These are phyloP conservation scores for Parafenestella ontariensis DNA, from an alignment of 2,329 filamentous ascomycete species.

Conservation along the genomic window DNA sequence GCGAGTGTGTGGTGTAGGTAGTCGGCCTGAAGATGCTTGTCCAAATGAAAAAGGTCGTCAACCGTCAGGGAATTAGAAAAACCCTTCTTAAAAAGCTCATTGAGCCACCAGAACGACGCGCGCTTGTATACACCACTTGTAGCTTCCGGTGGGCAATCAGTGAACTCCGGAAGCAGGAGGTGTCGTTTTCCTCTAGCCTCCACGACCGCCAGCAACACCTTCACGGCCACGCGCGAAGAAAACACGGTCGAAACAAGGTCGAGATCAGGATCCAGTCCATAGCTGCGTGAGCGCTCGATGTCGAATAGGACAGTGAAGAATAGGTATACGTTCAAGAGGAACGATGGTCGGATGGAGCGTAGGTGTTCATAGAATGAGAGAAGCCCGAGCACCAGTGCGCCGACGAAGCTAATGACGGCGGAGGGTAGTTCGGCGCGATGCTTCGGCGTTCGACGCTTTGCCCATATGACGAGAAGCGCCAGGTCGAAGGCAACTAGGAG, in stretches of 20 bases:
- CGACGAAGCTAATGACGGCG: slow-evolving; percentile 35
- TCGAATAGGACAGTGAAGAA: slow-evolving; percentile 56
- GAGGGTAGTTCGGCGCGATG: slow-evolving; percentile 35
- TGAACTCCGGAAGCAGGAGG: slow-evolving; percentile 50
- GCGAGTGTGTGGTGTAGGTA: slow-evolving; percentile 50
- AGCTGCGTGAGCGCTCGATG: slow-evolving; percentile 55
- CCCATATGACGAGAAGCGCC: slow-evolving; percentile 38
- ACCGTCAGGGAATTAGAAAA: slow-evolving; percentile 54
- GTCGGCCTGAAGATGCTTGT: slow-evolving; percentile 54
- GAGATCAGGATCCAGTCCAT: slow-evolving; percentile 36
- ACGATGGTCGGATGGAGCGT: slow-evolving; percentile 55
- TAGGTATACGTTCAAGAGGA: slow-evolving; percentile 57
- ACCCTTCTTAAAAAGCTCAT: slow-evolving; percentile 58
- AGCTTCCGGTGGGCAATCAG: slow-evolving; percentile 57
- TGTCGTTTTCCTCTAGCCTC: slow-evolving; percentile 56
- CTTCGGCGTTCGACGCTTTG: slow-evolving; percentile 14
- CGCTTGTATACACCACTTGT: slow-evolving; percentile 60
- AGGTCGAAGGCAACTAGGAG: slow-evolving; percentile 38
- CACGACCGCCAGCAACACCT: slow-evolving; percentile 53
- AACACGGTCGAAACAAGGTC: slow-evolving; percentile 53
- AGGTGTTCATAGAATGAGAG: slow-evolving; percentile 58
- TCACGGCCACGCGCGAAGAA: slow-evolving; percentile 52
- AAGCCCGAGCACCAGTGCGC: slow-evolving; percentile 40
- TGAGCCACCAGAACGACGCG: slow-evolving; percentile 62
- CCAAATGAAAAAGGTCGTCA: slow-evolving; percentile 55